phyloP scores from a whole-genome alignment of 441 rosid genomes.

The Gossypium trilobum region DNA sequence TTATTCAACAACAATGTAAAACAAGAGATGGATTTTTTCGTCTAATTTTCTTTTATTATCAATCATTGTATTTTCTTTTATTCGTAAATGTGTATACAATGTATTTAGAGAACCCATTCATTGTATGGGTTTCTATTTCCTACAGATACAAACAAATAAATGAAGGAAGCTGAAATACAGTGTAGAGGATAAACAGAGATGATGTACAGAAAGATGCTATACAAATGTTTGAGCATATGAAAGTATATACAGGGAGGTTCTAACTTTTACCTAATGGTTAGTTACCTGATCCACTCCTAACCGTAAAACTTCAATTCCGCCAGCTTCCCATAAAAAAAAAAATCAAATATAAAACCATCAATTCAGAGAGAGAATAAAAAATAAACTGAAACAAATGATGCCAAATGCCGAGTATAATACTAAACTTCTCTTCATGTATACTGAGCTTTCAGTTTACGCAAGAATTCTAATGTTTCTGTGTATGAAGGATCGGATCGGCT shows the following conservation, averaged over 20 bases:
- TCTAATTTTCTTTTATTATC: background rate
- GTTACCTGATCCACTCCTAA: background rate
- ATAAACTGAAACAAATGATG: background rate
- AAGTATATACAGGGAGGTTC: background rate
- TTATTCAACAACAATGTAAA: background rate
- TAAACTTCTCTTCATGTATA: conserved; percentile 21
- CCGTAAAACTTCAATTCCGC: background rate
- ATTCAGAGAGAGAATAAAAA: background rate
- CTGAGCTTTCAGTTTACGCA: conserved; percentile 49
- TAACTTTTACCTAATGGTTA: conserved; percentile 3
- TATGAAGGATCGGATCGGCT: conserved; percentile 75
- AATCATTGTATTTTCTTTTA: background rate
- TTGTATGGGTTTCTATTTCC: conserved; percentile 2
- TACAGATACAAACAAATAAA: background rate
- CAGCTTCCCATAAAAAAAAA: background rate
- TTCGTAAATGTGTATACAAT: background rate
- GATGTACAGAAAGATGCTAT: conserved; percentile 1
- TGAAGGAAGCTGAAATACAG: background rate
- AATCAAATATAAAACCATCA: background rate
- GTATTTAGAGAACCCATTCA: conserved; percentile 2
- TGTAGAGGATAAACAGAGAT: background rate
- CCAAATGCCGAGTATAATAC: background rate
- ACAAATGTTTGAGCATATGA: background rate
- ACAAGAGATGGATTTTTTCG: background rate
- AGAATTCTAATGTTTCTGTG: conserved; percentile 53